Evolutionary conservation across 768 basidiomycete species (phyloP), one percentile per base, ranked within the genome.

Genomic region (Chiua virens): DNA sequence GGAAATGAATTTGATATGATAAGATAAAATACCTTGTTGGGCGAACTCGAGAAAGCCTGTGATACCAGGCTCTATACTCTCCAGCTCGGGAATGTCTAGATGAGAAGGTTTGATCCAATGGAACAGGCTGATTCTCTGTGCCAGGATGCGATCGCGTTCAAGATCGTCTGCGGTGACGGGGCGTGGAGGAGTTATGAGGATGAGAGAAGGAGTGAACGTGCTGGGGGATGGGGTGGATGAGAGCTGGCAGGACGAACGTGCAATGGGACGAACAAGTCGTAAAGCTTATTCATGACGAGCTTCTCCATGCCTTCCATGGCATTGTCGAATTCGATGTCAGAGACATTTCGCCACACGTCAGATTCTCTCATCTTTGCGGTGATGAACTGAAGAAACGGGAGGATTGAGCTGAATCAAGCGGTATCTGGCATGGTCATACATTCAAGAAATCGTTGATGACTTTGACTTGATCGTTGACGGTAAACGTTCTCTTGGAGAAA

Each of bases 251-350:
- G 14, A 18, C 11, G 55, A 45, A 34, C 8, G 54, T 21, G 45
- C 18, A 18, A 36, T n/a, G 43, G 5, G 49, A 82, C 89, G 65
- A 55, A 98, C 95, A 90, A 92, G 60, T 94, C 92, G 68, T 97
- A 98, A 46, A 98, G 73, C 45, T 93, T 78, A 61, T 98, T 99
- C 97, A 99, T 98, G 58, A 99, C 97, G 8, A 99, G 80, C 70
- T 99, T 99, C 77, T 99, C 97, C 92, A 98, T 98, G 45, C 94
- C 95, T 71, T 99, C 97, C 76, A 93, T 82, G 0, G 94, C 92
- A 61, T 96, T 95, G 47, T 98, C 97, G 57, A 99, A 98, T 68
- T 98, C 94, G 7, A 75, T 72, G 20, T 92, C 86, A 3, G 85
- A 77, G 1, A 80, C 80, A 52, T 83, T 83, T 63, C 82, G 82